These are phyloP conservation scores for Phaeolepiota aurea DNA, from an alignment of 768 basidiomycete genomes.

Conservation along the genomic window DNA sequence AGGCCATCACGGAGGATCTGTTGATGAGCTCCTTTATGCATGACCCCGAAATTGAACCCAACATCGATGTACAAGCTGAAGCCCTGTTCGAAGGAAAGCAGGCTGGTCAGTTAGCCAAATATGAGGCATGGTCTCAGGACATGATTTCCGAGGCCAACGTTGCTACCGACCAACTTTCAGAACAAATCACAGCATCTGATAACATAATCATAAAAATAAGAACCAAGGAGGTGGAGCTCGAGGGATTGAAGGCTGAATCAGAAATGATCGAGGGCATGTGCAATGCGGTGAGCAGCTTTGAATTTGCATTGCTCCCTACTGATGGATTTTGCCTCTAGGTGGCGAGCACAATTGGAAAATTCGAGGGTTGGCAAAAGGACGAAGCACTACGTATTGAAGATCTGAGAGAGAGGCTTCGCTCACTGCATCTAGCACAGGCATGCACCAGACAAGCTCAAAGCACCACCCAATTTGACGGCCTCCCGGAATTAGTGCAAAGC, in stretches of 20 bases:
- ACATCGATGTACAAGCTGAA: slow-evolving; percentile 47
- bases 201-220: slow-evolving; percentile 9
- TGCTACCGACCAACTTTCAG: background rate
- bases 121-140: background rate
- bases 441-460: background rate
- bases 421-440: slow-evolving; percentile 8
- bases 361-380: slow-evolving; percentile 12
- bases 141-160: background rate
- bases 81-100: background rate
- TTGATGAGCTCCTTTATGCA: slow-evolving; percentile 18
- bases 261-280: slow-evolving; percentile 28
- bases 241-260: slow-evolving; percentile 26
- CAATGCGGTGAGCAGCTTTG: slow-evolving; percentile 9
- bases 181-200: slow-evolving; percentile 4
- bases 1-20: slow-evolving; percentile 9
- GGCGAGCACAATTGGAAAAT: slow-evolving; percentile 10
- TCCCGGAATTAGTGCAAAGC: slow-evolving; percentile 6
- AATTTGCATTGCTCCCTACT: background rate
- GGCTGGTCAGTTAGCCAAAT: background rate
- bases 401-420: slow-evolving; percentile 15
- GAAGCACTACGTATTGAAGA: slow-evolving; percentile 13
- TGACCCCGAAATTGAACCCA: slow-evolving; percentile 54
- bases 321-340: background rate
- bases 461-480: slow-evolving; percentile 7
- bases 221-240: slow-evolving; percentile 16